Percentiles rank a stretch among this genome's conserved stretches.
Evolutionary conservation across 306 rosid species (phyloP).

Genomic region (cucumber (Cucumis sativus)): Cucumber_9930_V3 NC_026659.2:18020001-18020500

Average conservation of each 20-base stretch:
- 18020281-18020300: slow-evolving; percentile 11
- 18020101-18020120: background rate
- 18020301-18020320: slow-evolving; percentile 9
- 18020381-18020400: slow-evolving; percentile 6
- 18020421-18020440: background rate
- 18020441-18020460: background rate
- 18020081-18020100: background rate
- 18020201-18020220: background rate
- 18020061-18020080: background rate
- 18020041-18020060: slow-evolving; percentile 7
- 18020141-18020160: slow-evolving; percentile 1
- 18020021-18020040: background rate
- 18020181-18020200: background rate
- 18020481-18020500: background rate
- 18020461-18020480: background rate
- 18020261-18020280: background rate
- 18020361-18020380: slow-evolving; percentile 21
- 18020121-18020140: slow-evolving; percentile 1
- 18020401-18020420: background rate
- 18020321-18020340: slow-evolving; percentile 12
- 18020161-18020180: slow-evolving; percentile 14
- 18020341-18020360: slow-evolving; percentile 9
- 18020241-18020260: background rate
- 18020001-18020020: background rate
- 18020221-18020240: background rate